Evolutionary conservation across 495 filamentous ascomycete species (phyloP).

Genomic region (Parmelia sp.): DNA sequence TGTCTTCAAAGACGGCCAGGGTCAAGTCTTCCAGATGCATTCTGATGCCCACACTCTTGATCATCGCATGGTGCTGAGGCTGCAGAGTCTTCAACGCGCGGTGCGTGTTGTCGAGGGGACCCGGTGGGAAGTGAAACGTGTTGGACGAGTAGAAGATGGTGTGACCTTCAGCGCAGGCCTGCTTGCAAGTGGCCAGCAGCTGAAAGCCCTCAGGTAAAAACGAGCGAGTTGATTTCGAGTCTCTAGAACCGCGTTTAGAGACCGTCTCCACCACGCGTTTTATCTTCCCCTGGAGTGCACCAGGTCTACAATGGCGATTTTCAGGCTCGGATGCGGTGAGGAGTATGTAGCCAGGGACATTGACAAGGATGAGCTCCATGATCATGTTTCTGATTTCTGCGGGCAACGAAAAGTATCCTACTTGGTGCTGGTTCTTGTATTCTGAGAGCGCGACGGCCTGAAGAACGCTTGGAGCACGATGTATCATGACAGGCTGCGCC

Average conservation of each 20-base stretch:
- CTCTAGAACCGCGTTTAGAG: neutral
- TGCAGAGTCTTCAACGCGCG: neutral
- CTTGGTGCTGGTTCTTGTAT: neutral
- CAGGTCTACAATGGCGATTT: neutral
- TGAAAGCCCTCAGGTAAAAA: neutral
- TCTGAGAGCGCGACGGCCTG: neutral
- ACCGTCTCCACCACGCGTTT: neutral
- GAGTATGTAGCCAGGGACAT: neutral
- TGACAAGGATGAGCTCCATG: neutral
- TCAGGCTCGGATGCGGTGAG: neutral
- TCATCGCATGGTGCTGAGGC: neutral
- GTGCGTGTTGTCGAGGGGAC: neutral
- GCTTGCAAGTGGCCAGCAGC: neutral
- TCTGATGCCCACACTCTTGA: neutral
- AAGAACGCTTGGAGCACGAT: neutral
- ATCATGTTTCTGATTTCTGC: neutral
- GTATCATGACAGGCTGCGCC: neutral
- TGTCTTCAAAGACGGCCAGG: neutral
- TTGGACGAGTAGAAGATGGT: neutral
- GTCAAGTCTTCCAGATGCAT: neutral
- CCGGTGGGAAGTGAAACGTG: neutral
- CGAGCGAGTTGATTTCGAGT: neutral
- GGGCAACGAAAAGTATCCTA: neutral
- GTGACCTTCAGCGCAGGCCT: neutral
- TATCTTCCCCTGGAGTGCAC: neutral